Conservation (phyloP, 2,329 filamentous ascomycete genomes). For the Fonsecaea monophora region DNA sequence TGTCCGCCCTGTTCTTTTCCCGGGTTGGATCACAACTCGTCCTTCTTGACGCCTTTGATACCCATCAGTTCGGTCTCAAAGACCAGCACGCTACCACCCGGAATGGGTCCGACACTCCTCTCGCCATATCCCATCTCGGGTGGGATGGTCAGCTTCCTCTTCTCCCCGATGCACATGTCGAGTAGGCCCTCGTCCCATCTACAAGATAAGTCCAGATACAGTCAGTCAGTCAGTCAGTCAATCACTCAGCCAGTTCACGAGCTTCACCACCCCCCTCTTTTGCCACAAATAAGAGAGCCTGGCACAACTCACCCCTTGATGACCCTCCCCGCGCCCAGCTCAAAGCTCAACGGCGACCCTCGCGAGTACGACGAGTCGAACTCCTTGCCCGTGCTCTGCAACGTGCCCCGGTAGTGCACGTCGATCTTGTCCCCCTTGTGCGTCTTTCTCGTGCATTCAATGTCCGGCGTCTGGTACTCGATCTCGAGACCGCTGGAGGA, state of each 20-base stretch:
- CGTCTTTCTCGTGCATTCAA: slow-evolving; percentile 77
- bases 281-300: neutral
- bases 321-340: slow-evolving; percentile 78
- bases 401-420: slow-evolving; percentile 88
- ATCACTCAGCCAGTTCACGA: too few relatives aligned
- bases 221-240: neutral
- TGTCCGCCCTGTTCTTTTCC: neutral
- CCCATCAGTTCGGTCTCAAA: slow-evolving; percentile 91
- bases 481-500: slow-evolving; percentile 71
- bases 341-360: slow-evolving; percentile 76
- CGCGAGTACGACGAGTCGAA: slow-evolving; percentile 88
- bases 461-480: slow-evolving; percentile 73
- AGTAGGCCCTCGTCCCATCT: slow-evolving; percentile 85
- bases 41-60: slow-evolving; percentile 69
- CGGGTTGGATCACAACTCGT: slow-evolving; percentile 48
- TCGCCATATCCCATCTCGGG: slow-evolving; percentile 83
- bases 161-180: slow-evolving; percentile 96
- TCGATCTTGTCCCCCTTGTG: slow-evolving; percentile 77
- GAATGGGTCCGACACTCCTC: slow-evolving; percentile 79
- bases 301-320: slow-evolving; percentile 77
- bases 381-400: slow-evolving; percentile 73
- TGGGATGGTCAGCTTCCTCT: slow-evolving; percentile 87
- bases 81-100: slow-evolving; percentile 78
- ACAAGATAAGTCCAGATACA: neutral
- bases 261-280: too few relatives aligned